Evolutionary conservation across 495 filamentous ascomycete species (phyloP), one percentile per base, ranked within the genome.

Genomic region (Penicillium silybi): DNA sequence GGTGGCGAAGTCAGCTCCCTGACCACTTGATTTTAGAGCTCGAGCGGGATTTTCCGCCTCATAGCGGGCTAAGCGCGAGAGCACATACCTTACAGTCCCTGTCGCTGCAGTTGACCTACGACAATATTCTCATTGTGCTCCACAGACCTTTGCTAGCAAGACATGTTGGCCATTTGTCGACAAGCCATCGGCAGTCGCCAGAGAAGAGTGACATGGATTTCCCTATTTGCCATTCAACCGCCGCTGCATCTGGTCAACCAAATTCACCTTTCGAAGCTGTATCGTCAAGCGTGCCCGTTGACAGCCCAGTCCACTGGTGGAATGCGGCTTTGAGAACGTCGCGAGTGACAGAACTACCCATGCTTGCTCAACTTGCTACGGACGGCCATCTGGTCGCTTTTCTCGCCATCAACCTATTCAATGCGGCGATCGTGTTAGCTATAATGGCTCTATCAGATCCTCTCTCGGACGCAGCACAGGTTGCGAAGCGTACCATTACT

Each of bases 351-450:
- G 55, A 67, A 32, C 39, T 64, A 19, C 62, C 61, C 0, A 39
- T 54, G 2, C 62, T 69, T 9, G 54, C 59, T 16, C 57, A 62
- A 27, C 55, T 68, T 13, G 64, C 64, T 0, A 62, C 58, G 0
- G 59, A 67, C 19, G 67, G 59, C 44, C 68, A 69, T 34, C 50
- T 67, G 10, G 62, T 69, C 9, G 62, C 68, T 5, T 69, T 71
- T 22, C 52, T 71, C 0, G 66, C 59, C 15, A 71, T 71, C 47
- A 69, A 69, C 40, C 44, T 69, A 3, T 69, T 71, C 54, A 66
- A 64, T 22, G 61, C 68, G 2, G 60, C 66, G 7, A 57, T 71
- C 16, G 66, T 69, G 6, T 47, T 71, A 27, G 61, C 59, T 22
- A 59, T 71, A 7, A 61, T 59, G 48, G 68, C 68, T 10, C 49